Evolutionary conservation across 495 filamentous ascomycete species (phyloP), one percentile per base, ranked within the genome.

Genomic region (Glutinoglossum americanum): DNA sequence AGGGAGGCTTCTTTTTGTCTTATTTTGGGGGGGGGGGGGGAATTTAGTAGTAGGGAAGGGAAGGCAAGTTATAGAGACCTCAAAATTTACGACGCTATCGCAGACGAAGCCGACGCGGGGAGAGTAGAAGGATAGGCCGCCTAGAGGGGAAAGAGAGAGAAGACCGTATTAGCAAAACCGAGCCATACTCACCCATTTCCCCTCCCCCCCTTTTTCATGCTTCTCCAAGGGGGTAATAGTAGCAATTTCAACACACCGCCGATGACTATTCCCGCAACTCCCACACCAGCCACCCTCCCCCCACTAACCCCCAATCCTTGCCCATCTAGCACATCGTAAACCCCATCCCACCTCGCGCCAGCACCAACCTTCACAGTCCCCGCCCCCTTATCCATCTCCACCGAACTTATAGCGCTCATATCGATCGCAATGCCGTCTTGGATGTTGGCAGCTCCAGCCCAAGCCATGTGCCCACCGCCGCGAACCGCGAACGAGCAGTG

Each of bases 341-440:
- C 72, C 7, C 72, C 69, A 28, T 71, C 69, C 73, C 76, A 78
- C n/a, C 66, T 64, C 53, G 70, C 71, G 9, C 78, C 78, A 11
- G 72, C 65, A 0, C 76, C 78, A 55, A 80, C 63, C 8, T 64
- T 63, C 0, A 74, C 68, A 1, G 73, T 69, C 19, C 68, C 62
- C 6, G 69, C 63, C 26, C 75, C 71, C 17, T 66, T 64, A 17
- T 74, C 69, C 5, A 76, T 63, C 5, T 64, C 69, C 55, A 78
- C 65, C 32, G 70, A 64, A 49, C 76, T 70, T 9, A 80, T 60
- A 0, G 58, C 64, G 51, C 63, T 62, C 11, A 79, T 69, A 51
- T 79, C 77, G 60, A 81, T 73, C 1, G 76, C 71, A 5, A 78
- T 66, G 1, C 77, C 78, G 30, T 66, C 66, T n/a, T 71, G 60